A percentile compares a stretch with the other conserved stretches of the same genome.
These are phyloP conservation scores for Stellera chamaejasme DNA, from an alignment of 345 rosid species.

Conservation along the genomic window DNA sequence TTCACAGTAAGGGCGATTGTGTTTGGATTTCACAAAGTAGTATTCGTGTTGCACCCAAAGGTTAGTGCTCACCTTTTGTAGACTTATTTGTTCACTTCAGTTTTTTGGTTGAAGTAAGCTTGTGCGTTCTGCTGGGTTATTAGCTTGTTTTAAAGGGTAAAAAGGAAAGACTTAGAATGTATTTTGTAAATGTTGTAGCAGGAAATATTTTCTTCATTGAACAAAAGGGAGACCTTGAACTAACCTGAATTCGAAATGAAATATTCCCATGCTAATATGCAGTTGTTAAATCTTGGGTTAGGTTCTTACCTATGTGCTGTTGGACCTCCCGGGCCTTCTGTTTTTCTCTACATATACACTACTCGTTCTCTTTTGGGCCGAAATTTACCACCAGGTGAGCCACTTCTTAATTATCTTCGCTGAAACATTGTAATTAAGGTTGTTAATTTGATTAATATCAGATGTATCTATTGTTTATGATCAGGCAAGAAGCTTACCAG, in stretches of 20 bases:
- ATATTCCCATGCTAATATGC: constrained; percentile 9
- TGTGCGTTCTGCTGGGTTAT: no score
- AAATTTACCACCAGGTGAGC: constrained; percentile 97
- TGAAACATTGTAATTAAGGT: not conserved
- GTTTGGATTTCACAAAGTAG: constrained; percentile 87
- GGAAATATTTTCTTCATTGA: no score
- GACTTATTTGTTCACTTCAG: no score
- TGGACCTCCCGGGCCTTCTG: constrained; percentile 86
- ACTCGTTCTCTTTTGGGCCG: constrained; percentile 98
- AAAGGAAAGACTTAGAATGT: no score
- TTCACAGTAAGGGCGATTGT: constrained; percentile 81
- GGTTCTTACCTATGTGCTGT: constrained; percentile 55
- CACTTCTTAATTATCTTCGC: not conserved
- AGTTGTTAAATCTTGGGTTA: constrained; percentile 24
- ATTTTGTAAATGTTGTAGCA: no score
- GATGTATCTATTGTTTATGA: constrained; percentile 13
- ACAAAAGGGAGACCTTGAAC: no score
- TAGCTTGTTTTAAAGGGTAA: no score
- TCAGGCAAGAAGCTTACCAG: constrained; percentile 96
- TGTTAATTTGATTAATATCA: constrained; percentile 7
- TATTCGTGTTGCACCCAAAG: constrained; percentile 78
- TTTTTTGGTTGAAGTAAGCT: no score
- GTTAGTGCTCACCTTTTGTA: constrained; percentile 31
- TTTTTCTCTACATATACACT: constrained; percentile 92
- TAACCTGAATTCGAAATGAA: not conserved